phyloP scores from a whole-genome alignment of 75 land plant species.

The Pseudotsuga menziesii region DNA sequence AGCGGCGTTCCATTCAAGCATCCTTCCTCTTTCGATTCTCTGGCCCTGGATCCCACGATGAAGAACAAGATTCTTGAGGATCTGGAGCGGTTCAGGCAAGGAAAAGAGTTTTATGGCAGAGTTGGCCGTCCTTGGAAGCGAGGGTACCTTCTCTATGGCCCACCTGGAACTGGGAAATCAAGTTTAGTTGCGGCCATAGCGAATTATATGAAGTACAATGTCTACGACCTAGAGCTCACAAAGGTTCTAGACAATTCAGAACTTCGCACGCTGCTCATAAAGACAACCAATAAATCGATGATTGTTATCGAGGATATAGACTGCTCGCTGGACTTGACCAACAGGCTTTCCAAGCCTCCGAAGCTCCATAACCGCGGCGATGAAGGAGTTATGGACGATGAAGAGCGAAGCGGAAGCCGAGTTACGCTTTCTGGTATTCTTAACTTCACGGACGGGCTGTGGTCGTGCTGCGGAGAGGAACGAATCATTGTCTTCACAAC shows the following conservation, averaged over 20 bases:
- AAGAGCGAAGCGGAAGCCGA: slow-evolving; percentile 17
- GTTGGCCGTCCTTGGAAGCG: slow-evolving; percentile 28
- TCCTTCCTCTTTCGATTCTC: slow-evolving; percentile 24
- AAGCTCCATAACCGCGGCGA: not conserved
- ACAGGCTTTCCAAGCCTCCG: not conserved
- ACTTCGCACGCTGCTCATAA: slow-evolving; percentile 15
- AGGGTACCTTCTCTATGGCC: slow-evolving; percentile 34
- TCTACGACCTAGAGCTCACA: slow-evolving; percentile 30
- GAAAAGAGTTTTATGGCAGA: slow-evolving; percentile 14
- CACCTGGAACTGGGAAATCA: slow-evolving; percentile 39
- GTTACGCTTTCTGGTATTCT: slow-evolving; percentile 67
- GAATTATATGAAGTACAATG: slow-evolving; percentile 25
- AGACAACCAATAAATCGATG: slow-evolving; percentile 37
- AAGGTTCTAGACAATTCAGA: slow-evolving; percentile 18
- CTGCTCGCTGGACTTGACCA: slow-evolving; percentile 52
- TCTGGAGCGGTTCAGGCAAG: slow-evolving; percentile 10
- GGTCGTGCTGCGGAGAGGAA: slow-evolving; percentile 76
- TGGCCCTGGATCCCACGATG: slow-evolving; percentile 22
- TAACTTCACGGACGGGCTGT: slow-evolving; percentile 77
- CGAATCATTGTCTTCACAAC: slow-evolving; percentile 71
- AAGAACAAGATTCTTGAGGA: slow-evolving; percentile 17
- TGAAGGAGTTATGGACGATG: not conserved
- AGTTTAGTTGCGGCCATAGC: slow-evolving; percentile 35
- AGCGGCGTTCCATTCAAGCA: slow-evolving; percentile 26
- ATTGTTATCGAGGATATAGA: slow-evolving; percentile 86